These are phyloP conservation scores for Peterozyma xylosa DNA, from an alignment of 805 yeast genomes.

Conservation along the genomic window DNA sequence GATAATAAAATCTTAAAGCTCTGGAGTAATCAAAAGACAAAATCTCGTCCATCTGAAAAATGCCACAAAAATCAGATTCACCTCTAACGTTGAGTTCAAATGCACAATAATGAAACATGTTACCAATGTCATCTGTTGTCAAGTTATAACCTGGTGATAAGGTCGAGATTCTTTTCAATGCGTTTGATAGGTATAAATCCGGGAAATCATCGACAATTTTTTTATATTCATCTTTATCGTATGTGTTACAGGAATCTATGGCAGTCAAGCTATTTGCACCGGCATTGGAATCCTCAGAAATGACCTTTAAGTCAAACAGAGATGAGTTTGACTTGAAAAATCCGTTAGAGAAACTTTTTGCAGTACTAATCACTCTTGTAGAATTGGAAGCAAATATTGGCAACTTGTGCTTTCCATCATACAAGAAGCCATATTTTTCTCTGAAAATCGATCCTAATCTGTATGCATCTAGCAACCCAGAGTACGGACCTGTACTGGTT, in stretches of 20 bases:
- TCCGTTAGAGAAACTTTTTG: slow-evolving; percentile 50
- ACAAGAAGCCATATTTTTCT: slow-evolving; percentile 40
- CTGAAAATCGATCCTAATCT: slow-evolving; percentile 43
- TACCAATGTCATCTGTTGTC: slow-evolving; percentile 29
- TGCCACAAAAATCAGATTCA: slow-evolving; percentile 30
- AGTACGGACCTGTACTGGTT: slow-evolving; percentile 40
- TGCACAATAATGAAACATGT: slow-evolving; percentile 38
- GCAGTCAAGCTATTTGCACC: slow-evolving; percentile 62
- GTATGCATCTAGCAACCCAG: slow-evolving; percentile 44
- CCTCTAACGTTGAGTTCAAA: slow-evolving; percentile 44
- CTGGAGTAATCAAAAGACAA: slow-evolving; percentile 30
- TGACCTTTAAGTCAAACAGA: slow-evolving; percentile 27
- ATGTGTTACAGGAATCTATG: slow-evolving; percentile 33
- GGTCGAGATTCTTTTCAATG: slow-evolving; percentile 23
- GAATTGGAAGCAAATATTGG: slow-evolving; percentile 51
- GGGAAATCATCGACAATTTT: slow-evolving; percentile 20
- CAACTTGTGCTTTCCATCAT: slow-evolving; percentile 24
- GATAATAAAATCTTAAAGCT: slow-evolving; percentile 37
- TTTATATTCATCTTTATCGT: slow-evolving; percentile 15
- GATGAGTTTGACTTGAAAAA: slow-evolving; percentile 39
- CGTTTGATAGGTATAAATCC: slow-evolving; percentile 20
- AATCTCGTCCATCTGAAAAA: slow-evolving; percentile 45
- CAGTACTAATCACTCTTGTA: slow-evolving; percentile 48
- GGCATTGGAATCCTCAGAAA: slow-evolving; percentile 36
- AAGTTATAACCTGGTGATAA: slow-evolving; percentile 32